Evolutionary conservation across 495 filamentous ascomycete genomes (phyloP), one percentile per base, ranked within the genome.

Genomic region (Achaetomiella virescens): DNA sequence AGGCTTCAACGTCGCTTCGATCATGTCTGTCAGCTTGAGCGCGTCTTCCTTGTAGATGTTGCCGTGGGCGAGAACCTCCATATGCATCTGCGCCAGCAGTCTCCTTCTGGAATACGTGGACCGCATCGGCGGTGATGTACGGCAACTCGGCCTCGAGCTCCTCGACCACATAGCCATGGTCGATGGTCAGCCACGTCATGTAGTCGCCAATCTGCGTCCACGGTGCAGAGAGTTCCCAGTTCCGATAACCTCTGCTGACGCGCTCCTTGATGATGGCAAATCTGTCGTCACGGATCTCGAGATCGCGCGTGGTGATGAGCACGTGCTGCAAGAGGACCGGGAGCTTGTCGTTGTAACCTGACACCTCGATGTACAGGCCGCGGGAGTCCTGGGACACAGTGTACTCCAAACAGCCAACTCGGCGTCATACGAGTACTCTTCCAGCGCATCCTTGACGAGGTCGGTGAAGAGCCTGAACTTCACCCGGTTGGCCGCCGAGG

Each of bases 1-100:
- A 11, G 91, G 89, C 61, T 87, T 84, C n/a, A 99, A 70, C 2
- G 81, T 88, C 25, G 75, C 81, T 67, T 95, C 88, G 21, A 96
- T 78, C 55, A 95, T 79, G 62, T 92, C 82, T 0, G 88, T 90
- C 72, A 96, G 80, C 61, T 84, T 85, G 55, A 97, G 75, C 0
- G 91, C 90, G 70, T 99, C 95, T 70, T 97, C 91, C 70, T 92
- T 95, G 78, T 95, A 89, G 18, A 99, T 68, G 69, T 99, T 99
- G 57, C 93, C 93, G 59, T 97, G 93, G 17, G 84, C 86, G 49
- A 96, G 79, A 6, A 87, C 77, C 66, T 99, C 95, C 59, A 97
- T 86, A 61, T 96, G 87, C 59, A 89, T 78, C 66, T 97, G 91
- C 25, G 81, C 79, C 31, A 97, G 76, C 37, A 96, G n/a, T 68